A percentile compares a stretch with the other conserved stretches of the same genome.
phyloP scores from a whole-genome alignment of 2,329 filamentous ascomycete species.

The Boeremia exigua region DNA sequence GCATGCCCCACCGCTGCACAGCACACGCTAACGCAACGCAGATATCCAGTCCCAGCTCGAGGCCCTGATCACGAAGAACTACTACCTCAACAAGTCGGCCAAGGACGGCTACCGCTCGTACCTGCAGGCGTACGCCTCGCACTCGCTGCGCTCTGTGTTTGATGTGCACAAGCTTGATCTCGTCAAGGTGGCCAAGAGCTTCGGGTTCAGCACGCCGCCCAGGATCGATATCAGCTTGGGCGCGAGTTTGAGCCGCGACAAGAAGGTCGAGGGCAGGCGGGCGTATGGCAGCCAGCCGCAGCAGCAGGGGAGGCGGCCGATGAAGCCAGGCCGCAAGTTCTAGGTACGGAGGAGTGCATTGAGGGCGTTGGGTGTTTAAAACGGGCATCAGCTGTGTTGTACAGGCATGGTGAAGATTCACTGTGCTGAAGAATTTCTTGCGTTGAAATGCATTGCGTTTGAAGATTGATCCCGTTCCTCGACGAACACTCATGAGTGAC shows the following conservation, averaged over 20 bases:
- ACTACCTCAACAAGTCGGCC: conserved; percentile 89
- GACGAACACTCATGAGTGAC: too few species aligned
- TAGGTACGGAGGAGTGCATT: conserved; percentile 15
- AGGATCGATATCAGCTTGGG: conserved; percentile 80
- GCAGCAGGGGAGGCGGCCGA: conserved; percentile 61
- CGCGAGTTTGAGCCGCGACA: conserved; percentile 76
- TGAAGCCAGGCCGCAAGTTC: conserved; percentile 54
- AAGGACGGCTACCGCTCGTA: conserved; percentile 85
- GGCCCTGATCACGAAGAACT: conserved; percentile 92
- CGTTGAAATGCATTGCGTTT: too few species aligned
- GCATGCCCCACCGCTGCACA: neutral
- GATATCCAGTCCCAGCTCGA: conserved; percentile 79
- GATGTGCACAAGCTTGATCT: conserved; percentile 83
- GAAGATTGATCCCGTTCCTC: too few species aligned
- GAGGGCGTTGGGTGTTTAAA: conserved; percentile 23
- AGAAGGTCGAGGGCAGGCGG: conserved; percentile 67
- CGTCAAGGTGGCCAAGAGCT: conserved; percentile 82
- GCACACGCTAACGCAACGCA: neutral
- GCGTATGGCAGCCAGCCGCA: conserved; percentile 80
- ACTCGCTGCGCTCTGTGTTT: conserved; percentile 81
- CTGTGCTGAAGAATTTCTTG: too few species aligned
- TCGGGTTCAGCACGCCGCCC: conserved; percentile 79
- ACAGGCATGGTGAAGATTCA: too few species aligned
- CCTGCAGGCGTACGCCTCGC: conserved; percentile 91
- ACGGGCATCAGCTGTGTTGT: neutral